Evolutionary conservation across 805 yeast species (phyloP), one percentile per base, ranked within the genome.

Genomic region (Citeromyces matritensis): DNA sequence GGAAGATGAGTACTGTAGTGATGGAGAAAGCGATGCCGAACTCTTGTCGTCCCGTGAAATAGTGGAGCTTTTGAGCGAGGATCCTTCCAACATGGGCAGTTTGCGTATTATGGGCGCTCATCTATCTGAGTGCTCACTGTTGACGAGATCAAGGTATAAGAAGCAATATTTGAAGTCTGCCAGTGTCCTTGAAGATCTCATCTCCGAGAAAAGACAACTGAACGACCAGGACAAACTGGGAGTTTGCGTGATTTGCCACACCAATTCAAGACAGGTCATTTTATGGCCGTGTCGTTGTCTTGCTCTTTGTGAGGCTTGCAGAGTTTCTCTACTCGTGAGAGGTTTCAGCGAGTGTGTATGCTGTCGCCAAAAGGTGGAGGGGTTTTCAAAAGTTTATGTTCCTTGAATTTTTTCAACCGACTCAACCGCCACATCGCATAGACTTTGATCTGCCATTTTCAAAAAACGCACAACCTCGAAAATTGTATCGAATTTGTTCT

Each of bases 271-370:
- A 40, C 80, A 77, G 35, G 69, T 86, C 27, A 73, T 86, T 6
- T 58, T 88, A 3, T 86, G 96, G 96, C 96, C 96, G 0, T 86
- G 96, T 48, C 69, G 73, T 42, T 86, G 96, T 50, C 69, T 86
- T 34, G 85, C 94, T 0, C 60, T 86, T 4, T 86, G 96, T 51
- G 95, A 85, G 39, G 65, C 69, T 15, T 86, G 96, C 46, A 63
- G 96, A 11, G 57, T 74, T 8, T 69, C 79, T 11, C 59, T 86
- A 32, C 83, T 82, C 6, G 55, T 75, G 23, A 65, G 85, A 37
- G 79, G 80, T 9, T 76, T 77, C 45, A 69, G 67, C 35, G 77
- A 76, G 1, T 86, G 96, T 51, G 88, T 85, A 0, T 80, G 94
- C 44, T 86, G 96, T 45, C 65, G 94, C 23, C 57, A 73, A 21